phyloP scores from a whole-genome alignment of 2,329 filamentous ascomycete genomes.

The Fusarium pseudocircinatum region DNA sequence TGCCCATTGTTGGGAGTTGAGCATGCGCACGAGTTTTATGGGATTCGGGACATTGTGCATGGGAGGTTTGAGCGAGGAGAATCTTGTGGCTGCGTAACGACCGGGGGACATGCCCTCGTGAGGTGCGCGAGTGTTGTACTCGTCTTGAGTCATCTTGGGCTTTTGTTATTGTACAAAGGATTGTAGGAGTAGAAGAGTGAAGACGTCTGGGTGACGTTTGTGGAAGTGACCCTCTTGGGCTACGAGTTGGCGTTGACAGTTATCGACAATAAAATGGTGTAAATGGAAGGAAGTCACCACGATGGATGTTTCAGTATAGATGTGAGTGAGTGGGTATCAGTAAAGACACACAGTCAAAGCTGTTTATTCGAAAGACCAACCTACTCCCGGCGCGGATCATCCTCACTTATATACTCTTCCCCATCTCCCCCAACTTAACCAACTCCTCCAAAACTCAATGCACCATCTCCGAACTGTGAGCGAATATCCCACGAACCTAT shows the following conservation, averaged over 20 bases:
- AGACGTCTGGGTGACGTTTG: neutral
- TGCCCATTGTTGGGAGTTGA: constrained; percentile 62
- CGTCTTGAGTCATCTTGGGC: constrained; percentile 37
- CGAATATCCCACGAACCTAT: constrained; percentile 3
- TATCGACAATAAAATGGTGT: neutral
- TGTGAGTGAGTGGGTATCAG: neutral
- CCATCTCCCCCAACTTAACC: constrained; percentile 17
- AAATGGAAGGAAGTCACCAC: neutral
- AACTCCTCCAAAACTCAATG: constrained; percentile 17
- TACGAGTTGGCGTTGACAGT: neutral
- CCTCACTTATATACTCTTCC: constrained; percentile 25
- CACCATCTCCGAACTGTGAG: constrained; percentile 31
- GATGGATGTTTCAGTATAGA: neutral
- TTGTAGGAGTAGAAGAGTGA: neutral
- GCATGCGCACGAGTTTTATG: constrained; percentile 57
- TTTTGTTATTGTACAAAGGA: neutral
- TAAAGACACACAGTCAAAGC: constrained; percentile 5
- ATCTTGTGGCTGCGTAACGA: constrained; percentile 61
- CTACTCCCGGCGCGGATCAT: neutral
- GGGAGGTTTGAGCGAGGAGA: constrained; percentile 66
- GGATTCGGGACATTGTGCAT: constrained; percentile 65
- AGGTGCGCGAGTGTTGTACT: constrained; percentile 51
- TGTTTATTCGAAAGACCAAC: neutral
- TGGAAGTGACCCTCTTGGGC: neutral
- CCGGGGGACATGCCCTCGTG: constrained; percentile 60